Base-by-base conservation (phyloP, 352 stramenopile genomes). In the Globisporangium carolinianum region DNA sequence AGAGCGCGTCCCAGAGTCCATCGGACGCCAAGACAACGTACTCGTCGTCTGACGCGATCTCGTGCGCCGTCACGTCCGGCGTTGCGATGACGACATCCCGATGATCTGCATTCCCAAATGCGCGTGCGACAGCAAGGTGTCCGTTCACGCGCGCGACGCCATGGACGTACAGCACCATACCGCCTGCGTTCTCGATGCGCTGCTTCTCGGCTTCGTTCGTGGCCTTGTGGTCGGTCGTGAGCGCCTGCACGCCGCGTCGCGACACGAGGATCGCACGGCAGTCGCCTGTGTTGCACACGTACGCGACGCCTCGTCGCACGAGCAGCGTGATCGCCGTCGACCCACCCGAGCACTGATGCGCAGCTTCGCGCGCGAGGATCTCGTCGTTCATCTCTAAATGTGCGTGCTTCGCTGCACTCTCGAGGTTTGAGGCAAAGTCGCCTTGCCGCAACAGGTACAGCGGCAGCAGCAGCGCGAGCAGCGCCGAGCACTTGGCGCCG, bases 221-320 rank as follows among this genome's bases (percentile, higher is more conserved):
- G 1, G 80, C 79, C 53, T 93, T 93, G 58, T 93, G 83, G 61
- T 93, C 83, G 3, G 71, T 89, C 14, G 78, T 87, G 18, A 93
- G 70, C 39, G 83, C 68, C 10, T 60, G 58, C 14, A 77, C 66
- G 3, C 64, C 65, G 17, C 72, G 69, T 18, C 56, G 47, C 1
- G 80, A 68, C 38, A 89, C 63, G 43, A 94, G 55, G 15, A 94
- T 67, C 2, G 79, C 84, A 38, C 84, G 67, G 43, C 78, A 94
- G 65, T 94, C 84, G 51, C 84, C 84, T 18, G 81, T 88, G 47
- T 94, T 92, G 64, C 79, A 86, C 10, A 89, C 60, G 35, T 85
- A 72, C 14, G 72, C 69, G 39, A 67, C 64, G 5, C 68, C 63
- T 32, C 69, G 62, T 38, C 83, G 71, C 18, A 89, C 75, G 18